phyloP scores from a whole-genome alignment of 352 stramenopile species.

The Pythium scleroteichum region DNA sequence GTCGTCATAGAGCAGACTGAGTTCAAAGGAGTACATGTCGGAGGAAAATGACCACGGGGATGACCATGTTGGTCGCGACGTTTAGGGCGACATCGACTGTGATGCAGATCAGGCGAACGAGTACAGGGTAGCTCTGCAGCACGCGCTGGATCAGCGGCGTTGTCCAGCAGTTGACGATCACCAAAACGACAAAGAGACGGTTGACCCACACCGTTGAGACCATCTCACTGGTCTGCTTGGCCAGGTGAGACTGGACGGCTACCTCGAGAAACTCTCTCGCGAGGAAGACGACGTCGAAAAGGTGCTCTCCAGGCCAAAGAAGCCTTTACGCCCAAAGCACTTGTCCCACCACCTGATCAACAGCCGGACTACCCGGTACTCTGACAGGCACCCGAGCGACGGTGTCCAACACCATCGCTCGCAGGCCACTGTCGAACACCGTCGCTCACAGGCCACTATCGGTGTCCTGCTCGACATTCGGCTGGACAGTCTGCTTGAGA shows the following conservation, averaged over 20 bases:
- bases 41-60: conserved; percentile 35
- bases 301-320: conserved; percentile 20
- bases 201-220: conserved; percentile 25
- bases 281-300: conserved; percentile 19
- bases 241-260: conserved; percentile 8
- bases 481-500: background rate
- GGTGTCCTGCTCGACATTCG: background rate
- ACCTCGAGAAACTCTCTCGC: conserved; percentile 16
- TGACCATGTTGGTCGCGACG: conserved; percentile 24
- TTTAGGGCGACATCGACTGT: conserved; percentile 25
- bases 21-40: conserved; percentile 32
- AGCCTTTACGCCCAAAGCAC: conserved; percentile 9
- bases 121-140: background rate
- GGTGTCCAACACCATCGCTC: no score
- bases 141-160: conserved; percentile 22
- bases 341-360: background rate
- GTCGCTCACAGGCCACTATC: no score
- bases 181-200: conserved; percentile 19
- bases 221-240: conserved; percentile 3
- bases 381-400: no score
- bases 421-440: no score
- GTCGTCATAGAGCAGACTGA: conserved; percentile 38
- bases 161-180: conserved; percentile 30
- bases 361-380: background rate
- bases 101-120: conserved; percentile 22